phyloP scores from a whole-genome alignment of 2,329 filamentous ascomycete genomes.

The Talaromyces sp. region DNA sequence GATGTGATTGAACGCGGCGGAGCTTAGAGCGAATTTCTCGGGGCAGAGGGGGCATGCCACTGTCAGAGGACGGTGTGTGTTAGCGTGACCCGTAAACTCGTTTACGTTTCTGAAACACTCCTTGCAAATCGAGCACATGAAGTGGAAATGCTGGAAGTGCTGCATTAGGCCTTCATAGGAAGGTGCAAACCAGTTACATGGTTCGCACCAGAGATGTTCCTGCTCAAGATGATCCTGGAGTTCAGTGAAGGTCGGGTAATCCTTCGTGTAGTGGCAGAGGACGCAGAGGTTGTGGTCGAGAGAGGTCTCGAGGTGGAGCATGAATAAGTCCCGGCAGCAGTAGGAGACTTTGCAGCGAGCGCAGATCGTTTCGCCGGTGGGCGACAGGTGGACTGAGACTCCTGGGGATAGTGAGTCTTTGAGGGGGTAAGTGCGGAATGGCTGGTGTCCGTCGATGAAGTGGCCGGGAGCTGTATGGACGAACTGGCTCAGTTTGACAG shows the following conservation, averaged over 20 bases:
- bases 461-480: not conserved
- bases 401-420: not conserved
- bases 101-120: constrained; percentile 22
- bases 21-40: constrained; percentile 20
- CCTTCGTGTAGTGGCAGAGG: constrained; percentile 11
- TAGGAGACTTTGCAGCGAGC: constrained; percentile 8
- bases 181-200: constrained; percentile 23
- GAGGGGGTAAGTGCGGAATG: not conserved
- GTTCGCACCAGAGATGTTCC: constrained; percentile 22
- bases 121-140: constrained; percentile 22
- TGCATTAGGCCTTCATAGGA: constrained; percentile 20
- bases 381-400: not conserved
- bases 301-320: not conserved
- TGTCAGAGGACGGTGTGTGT: constrained; percentile 20
- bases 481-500: not conserved
- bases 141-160: constrained; percentile 22
- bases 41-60: constrained; percentile 22
- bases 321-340: not conserved
- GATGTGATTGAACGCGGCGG: constrained; percentile 24
- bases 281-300: constrained; percentile 15
- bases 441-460: not conserved
- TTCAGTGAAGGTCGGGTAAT: constrained; percentile 21
- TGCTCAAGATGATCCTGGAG: constrained; percentile 22
- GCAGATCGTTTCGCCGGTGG: constrained; percentile 6
- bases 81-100: constrained; percentile 22